Evolutionary conservation across 2,329 filamentous ascomycete genomes (phyloP).

Genomic region (Pseudomassariella vexata): DNA sequence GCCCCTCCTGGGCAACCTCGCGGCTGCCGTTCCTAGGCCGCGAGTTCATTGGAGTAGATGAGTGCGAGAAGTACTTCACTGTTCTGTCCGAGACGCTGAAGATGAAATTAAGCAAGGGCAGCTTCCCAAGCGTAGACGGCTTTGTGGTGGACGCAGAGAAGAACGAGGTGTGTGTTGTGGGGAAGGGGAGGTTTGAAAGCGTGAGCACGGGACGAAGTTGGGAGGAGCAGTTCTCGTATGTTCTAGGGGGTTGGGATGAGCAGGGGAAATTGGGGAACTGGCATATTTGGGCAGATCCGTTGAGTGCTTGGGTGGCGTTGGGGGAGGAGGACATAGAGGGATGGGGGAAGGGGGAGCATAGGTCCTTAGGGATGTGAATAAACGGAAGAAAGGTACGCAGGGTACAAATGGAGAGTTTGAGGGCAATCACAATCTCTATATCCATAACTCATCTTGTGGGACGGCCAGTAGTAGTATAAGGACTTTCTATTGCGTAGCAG

Average conservation of each 20-base stretch:
- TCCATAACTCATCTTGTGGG: no score
- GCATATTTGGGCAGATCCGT: conserved; percentile 10
- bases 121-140: conserved; percentile 8
- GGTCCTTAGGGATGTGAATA: neutral
- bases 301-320: conserved; percentile 9
- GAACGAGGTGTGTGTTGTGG: conserved; percentile 5
- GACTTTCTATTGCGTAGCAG: no score
- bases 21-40: conserved; percentile 6
- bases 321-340: conserved; percentile 6
- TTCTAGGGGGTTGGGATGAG: conserved; percentile 8
- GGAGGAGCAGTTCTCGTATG: conserved; percentile 10
- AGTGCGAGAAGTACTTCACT: conserved; percentile 7
- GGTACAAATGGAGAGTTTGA: no score
- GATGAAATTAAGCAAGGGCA: conserved; percentile 8
- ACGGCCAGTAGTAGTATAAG: no score
- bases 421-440: no score
- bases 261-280: conserved; percentile 5
- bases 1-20: conserved; percentile 6
- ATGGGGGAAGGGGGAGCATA: conserved; percentile 8
- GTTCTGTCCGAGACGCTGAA: conserved; percentile 5
- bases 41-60: conserved; percentile 4
- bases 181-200: conserved; percentile 8
- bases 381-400: no score
- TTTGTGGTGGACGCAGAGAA: conserved; percentile 6
- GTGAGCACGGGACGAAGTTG: conserved; percentile 8